Conservation (phyloP, 768 basidiomycete genomes). For the Tylopilus subfusipes region DNA sequence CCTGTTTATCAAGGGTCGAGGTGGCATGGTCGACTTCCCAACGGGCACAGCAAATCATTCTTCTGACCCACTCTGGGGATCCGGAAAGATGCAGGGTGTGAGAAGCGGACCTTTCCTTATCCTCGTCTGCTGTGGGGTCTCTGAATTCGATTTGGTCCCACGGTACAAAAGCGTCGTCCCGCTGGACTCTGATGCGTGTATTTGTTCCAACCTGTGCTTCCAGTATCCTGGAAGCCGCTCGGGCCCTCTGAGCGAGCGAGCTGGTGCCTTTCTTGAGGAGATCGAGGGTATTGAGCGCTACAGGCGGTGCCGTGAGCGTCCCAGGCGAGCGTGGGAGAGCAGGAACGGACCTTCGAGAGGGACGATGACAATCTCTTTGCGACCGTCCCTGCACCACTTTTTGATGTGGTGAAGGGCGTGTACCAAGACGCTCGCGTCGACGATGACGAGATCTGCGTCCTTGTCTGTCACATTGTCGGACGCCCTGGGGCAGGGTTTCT, state of each 20-base stretch:
- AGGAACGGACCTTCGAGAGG: slow-evolving; percentile 77
- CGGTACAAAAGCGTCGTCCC: slow-evolving; percentile 75
- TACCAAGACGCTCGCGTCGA: slow-evolving; percentile 80
- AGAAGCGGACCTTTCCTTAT: slow-evolving; percentile 23
- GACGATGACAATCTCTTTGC: slow-evolving; percentile 75
- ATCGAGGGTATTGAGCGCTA: slow-evolving; percentile 89
- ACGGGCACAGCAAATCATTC: slow-evolving; percentile 77
- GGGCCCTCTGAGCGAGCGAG: slow-evolving; percentile 74
- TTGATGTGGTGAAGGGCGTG: slow-evolving; percentile 76
- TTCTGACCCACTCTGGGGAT: slow-evolving; percentile 81
- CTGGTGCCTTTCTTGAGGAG: slow-evolving; percentile 88
- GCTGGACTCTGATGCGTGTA: slow-evolving; percentile 75
- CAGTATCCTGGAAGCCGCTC: slow-evolving; percentile 82
- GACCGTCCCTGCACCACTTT: slow-evolving; percentile 74
- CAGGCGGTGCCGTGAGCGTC: slow-evolving; percentile 5
- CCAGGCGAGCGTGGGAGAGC: neutral
- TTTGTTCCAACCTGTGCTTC: slow-evolving; percentile 86
- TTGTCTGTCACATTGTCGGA: slow-evolving; percentile 38
- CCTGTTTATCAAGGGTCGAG: slow-evolving; percentile 24
- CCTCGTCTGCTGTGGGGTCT: slow-evolving; percentile 28
- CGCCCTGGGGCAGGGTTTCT: slow-evolving; percentile 18
- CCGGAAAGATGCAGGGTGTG: slow-evolving; percentile 28
- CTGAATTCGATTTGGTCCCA: slow-evolving; percentile 72
- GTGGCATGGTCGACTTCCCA: slow-evolving; percentile 66
- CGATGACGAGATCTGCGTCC: slow-evolving; percentile 71